Evolutionary conservation across 805 yeast genomes (phyloP).

Genomic region (Saccharomycopsis sp.): DNA sequence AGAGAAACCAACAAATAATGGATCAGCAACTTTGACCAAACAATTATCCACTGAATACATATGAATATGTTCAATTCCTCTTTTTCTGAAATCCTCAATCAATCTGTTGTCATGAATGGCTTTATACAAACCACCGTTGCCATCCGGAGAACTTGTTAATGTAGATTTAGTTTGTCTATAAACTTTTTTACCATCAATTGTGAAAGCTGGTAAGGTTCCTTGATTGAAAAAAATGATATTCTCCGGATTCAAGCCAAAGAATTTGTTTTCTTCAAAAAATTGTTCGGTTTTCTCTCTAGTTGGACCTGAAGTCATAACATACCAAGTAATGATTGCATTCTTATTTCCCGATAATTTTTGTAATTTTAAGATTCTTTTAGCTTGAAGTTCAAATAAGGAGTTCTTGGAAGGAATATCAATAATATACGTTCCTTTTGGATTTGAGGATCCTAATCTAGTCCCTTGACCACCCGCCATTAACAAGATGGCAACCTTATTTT

Average conservation of each 20-base stretch:
- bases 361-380: constrained; percentile 65
- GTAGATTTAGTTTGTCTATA: constrained; percentile 44
- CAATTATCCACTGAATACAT: constrained; percentile 97
- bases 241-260: constrained; percentile 54
- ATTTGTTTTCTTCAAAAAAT: constrained; percentile 50
- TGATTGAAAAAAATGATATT: constrained; percentile 83
- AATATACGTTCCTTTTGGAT: constrained; percentile 91
- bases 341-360: constrained; percentile 36
- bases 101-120: constrained; percentile 61
- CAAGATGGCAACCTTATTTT: constrained; percentile 75
- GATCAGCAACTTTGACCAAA: constrained; percentile 88
- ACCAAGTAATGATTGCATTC: constrained; percentile 57
- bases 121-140: constrained; percentile 93
- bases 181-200: constrained; percentile 56
- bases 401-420: constrained; percentile 77
- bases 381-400: constrained; percentile 85
- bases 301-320: constrained; percentile 91
- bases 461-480: constrained; percentile 99
- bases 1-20: constrained; percentile 75
- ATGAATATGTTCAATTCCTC: constrained; percentile 80
- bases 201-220: constrained; percentile 89
- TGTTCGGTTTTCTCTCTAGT: constrained; percentile 66
- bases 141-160: constrained; percentile 87
- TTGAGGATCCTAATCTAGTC: constrained; percentile 79
- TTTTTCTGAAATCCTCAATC: constrained; percentile 52